Percentiles rank a stretch among this genome's conserved stretches.
Conservation (phyloP, 805 yeast genomes). For the Spencermartinsiella europaea region DNA sequence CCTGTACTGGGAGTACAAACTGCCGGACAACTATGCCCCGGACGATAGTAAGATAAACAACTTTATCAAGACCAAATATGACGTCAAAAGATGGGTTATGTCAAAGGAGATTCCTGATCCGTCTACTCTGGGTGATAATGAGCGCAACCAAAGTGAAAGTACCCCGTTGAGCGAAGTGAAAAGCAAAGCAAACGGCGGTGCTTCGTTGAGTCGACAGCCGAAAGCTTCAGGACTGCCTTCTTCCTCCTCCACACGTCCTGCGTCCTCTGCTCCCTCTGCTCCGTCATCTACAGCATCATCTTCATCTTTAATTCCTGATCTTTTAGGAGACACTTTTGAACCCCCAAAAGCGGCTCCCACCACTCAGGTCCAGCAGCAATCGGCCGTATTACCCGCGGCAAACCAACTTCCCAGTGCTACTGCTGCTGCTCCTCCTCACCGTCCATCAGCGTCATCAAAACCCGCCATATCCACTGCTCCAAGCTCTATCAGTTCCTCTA, state of each 20-base stretch:
- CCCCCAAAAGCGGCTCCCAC: conserved; percentile 9
- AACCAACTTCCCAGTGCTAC: neutral
- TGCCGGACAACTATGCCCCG: conserved; percentile 68
- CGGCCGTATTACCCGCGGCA: too few relatives aligned
- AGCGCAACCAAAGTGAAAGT: conserved; percentile 16
- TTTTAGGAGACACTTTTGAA: conserved; percentile 28
- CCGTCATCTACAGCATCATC: conserved; percentile 3
- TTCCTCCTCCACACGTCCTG: neutral
- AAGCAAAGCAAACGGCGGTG: conserved; percentile 6
- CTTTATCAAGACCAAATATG: conserved; percentile 90
- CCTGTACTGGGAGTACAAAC: conserved; percentile 73
- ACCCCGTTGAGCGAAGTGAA: conserved; percentile 22
- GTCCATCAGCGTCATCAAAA: neutral
- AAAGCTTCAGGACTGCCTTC: neutral
- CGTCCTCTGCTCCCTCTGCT: neutral
- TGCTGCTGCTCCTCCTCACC: neutral
- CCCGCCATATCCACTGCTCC: neutral
- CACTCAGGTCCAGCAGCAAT: conserved; percentile 2
- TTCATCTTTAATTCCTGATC: conserved; percentile 46
- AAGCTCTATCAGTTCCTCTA: neutral
- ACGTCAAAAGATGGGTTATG: conserved; percentile 77
- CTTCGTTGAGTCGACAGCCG: too few relatives aligned
- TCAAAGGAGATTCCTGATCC: conserved; percentile 59
- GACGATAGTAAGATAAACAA: conserved; percentile 81
- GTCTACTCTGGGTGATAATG: conserved; percentile 29